Base-by-base conservation (phyloP, 306 rosid genomes). In the Astragalus membranaceus region DNA sequence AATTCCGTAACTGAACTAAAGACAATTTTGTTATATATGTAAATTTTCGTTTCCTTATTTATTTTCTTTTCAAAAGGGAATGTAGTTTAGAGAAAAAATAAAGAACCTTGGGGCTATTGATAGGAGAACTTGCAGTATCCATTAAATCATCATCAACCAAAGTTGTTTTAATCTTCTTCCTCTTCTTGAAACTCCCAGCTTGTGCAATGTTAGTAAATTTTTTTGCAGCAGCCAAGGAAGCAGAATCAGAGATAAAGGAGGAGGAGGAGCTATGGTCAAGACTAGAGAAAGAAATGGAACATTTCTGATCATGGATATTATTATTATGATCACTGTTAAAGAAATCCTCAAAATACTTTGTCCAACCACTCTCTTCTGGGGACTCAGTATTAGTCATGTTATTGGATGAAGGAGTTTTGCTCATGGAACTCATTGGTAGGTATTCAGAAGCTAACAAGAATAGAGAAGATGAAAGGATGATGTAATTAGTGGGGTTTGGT, bases 91-190 rank as follows among this genome's bases (percentile, higher is more conserved):
- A 53, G 1, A 14, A 17, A 11, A n/a, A n/a, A n/a, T n/a, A n/a
- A 33, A 14, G 57, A 35, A 84, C 98, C 94, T 87, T 82, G 75
- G 92, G 91, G 76, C 88, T 85, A 26, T 75, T 79, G 49, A 88
- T 64, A 3, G 97, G 96, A 82, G 98, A 93, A 60, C 77, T 93
- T 63, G 98, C 97, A 33, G 98, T 93, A 78, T 90, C 98, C 78
- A 85, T 96, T 83, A 93, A 84, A 55, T 85, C 79, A 15, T 88
- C 90, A 72, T 93, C 98, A 64, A 73, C 49, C 61, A 88, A 39
- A 51, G 65, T 48, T 32, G 73, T 58, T 58, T 61, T 79, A 39
- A 70, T 63, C 80, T 79, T 79, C 75, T 83, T 84, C 74, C 87
- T 87, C 67, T 82, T 87, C 72, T 79, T 80, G 71, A 82, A 78